Percentiles rank a stretch among this genome's conserved stretches.
These are phyloP conservation scores for Corniculantispora saksenae DNA, from an alignment of 2,329 filamentous ascomycete species.

Conservation along the genomic window DNA sequence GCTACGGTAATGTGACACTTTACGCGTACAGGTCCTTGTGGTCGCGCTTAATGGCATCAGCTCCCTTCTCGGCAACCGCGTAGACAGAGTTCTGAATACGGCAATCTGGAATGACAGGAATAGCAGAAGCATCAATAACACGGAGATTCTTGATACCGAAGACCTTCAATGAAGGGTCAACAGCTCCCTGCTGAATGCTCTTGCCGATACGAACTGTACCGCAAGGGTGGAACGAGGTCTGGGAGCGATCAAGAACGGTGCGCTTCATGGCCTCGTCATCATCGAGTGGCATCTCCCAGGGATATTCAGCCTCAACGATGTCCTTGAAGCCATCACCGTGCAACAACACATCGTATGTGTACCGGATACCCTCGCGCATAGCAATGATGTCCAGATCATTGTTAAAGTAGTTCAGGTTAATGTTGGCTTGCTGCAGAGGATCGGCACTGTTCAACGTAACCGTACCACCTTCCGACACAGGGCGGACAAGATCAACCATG, in stretches of 20 bases:
- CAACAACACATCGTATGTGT: constrained; percentile 57
- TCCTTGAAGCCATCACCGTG: constrained; percentile 59
- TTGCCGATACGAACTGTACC: constrained; percentile 56
- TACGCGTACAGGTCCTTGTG: constrained; percentile 14
- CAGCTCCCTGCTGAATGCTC: constrained; percentile 52
- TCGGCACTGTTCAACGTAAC: constrained; percentile 58
- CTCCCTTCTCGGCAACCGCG: constrained; percentile 54
- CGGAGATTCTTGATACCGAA: constrained; percentile 55
- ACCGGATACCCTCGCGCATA: constrained; percentile 59
- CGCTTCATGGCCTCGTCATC: constrained; percentile 58
- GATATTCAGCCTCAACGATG: constrained; percentile 55
- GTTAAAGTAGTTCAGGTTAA: constrained; percentile 62
- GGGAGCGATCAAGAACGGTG: constrained; percentile 57
- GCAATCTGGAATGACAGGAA: constrained; percentile 57
- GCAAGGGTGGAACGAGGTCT: constrained; percentile 61
- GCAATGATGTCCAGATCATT: constrained; percentile 58
- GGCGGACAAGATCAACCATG: constrained; percentile 49
- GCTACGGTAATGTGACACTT: neutral
- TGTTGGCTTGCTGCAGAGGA: constrained; percentile 58
- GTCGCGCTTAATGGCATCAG: constrained; percentile 16
- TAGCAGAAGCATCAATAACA: constrained; percentile 56
- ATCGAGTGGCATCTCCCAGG: constrained; percentile 59
- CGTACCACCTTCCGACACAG: constrained; percentile 39
- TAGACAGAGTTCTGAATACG: constrained; percentile 63
- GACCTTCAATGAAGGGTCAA: constrained; percentile 52